Evolutionary conservation across 306 rosid species (phyloP), one percentile per base, ranked within the genome.

Genomic region (Lablab purpureus): DNA sequence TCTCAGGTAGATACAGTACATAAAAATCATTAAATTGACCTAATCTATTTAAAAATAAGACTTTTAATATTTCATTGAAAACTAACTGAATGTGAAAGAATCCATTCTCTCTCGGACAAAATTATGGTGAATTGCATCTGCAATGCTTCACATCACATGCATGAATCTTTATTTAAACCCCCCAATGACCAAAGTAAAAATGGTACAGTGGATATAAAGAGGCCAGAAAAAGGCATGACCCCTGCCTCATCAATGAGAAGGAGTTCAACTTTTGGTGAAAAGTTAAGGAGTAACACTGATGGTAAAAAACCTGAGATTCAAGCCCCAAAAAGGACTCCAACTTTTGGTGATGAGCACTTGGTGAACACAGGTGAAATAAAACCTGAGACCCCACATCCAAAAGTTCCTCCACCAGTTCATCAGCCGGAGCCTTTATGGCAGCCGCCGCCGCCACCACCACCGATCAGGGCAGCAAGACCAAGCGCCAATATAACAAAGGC

Each of bases 1-100:
- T 85, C 49, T 72, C 94, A 46, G 91, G 99, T 91, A 89, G 3
- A 10, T 40, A 10, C 45, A 40, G 43, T 37, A 37, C 43, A 1
- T 8, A 37, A 37, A 37, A 37, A 37, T 37, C 45, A 40, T 40
- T 10, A 40, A 9, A 10, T 40, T 40, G 3, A 40, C 45, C 43
- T 37, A 2, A 9, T 37, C 10, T 40, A 40, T 40, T 40, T 40
- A 40, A 9, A 34, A 40, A 40, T 4, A 10, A 40, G 11, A 40
- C 45, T 40, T 40, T 40, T 10, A 10, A 10, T 40, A 10, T 40
- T 40, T 10, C 10, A 9, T 10, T 10, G 45, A 40, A 40, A 40
- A 40, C 12, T 40, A 40, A 40, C 11, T 9, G 12, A 40, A 40
- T 10, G 45, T 34, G 40, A 34, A n/a, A n/a, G n/a, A n/a, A n/a